Base-by-base conservation (phyloP, 176 grass and related monocot genomes). In the Olyra latifolia region DNA sequence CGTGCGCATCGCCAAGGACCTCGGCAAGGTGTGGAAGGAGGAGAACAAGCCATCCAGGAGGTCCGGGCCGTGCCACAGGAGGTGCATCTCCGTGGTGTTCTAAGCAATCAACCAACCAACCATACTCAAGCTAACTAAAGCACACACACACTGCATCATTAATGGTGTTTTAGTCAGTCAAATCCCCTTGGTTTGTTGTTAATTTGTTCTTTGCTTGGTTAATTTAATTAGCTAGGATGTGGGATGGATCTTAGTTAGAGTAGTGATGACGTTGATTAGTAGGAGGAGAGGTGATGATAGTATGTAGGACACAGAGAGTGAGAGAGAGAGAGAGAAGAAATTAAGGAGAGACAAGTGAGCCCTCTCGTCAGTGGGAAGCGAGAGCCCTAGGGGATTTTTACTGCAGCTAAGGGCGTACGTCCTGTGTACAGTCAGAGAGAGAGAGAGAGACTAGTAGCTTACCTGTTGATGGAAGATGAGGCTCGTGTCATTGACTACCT, bases 21-120 rank as follows among this genome's bases (percentile, higher is more conserved):
- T 98, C 23, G 71, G 60, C 23, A 60, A 78, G 50, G 88, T 66
- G 8, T 98, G 96, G 96, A 95, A 74, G 16, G 96, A 98, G 82
- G 92, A 91, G 72, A 93, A 88, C n/a, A 93, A 87, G 64, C 84
- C 83, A 17, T 62, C 87, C 42, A 96, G 88, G 72, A 82, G 88
- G 44, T 45, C 83, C 19, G 61, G 83, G 9, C 90, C 86, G 4
- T 95, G 92, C 79, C 90, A 98, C 80, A 81, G 92, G 79, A 88
- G 92, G 63, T 88, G 90, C 39, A 91, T 87, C 85, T 95, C 95
- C 0, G 92, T 91, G 46, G 86, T 91, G 46, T 92, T 93, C 78
- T 98, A 84, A 84, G 22, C 76, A 14, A 25, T 1, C 27, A 35
- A 5, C 11, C 32, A 28, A 5, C 23, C 4, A 40, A 5, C 32